These are phyloP conservation scores for Didymella pinodella DNA, from an alignment of 2,329 filamentous ascomycete genomes.

Conservation along the genomic window DNA sequence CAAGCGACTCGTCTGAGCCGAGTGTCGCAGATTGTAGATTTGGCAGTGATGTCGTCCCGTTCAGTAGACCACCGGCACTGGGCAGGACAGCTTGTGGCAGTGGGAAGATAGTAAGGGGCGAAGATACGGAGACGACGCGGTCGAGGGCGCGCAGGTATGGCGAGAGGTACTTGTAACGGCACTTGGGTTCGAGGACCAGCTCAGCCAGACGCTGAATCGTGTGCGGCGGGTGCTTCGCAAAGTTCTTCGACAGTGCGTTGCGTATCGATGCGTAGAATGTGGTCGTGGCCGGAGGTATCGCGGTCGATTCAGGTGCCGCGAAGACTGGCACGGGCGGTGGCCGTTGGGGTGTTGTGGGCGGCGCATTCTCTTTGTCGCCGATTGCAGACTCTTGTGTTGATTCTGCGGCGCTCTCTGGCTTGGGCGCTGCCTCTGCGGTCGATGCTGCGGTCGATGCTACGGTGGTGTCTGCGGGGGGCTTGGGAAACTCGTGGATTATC, in stretches of 20 bases:
- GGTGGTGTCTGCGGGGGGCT: constrained; percentile 59
- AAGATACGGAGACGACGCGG: constrained; percentile 89
- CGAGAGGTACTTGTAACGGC: constrained; percentile 81
- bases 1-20: constrained; percentile 86
- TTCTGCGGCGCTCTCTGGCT: constrained; percentile 6
- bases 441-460: constrained; percentile 62
- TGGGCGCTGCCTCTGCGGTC: constrained; percentile 48
- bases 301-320: constrained; percentile 42
- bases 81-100: constrained; percentile 70
- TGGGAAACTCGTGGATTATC: constrained; percentile 81
- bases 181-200: constrained; percentile 76
- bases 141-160: constrained; percentile 91
- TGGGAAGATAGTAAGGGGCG: constrained; percentile 80
- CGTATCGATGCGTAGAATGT: constrained; percentile 48
- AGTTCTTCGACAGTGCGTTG: constrained; percentile 68
- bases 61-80: constrained; percentile 61
- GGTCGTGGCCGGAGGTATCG: constrained; percentile 42
- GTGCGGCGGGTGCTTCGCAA: constrained; percentile 80
- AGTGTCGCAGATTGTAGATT: constrained; percentile 55
- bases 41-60: constrained; percentile 64
- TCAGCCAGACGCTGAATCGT: constrained; percentile 93
- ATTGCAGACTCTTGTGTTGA: constrained; percentile 56
- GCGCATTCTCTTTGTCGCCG: constrained; percentile 74
- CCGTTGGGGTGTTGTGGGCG: constrained; percentile 54
- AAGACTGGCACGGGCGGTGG: constrained; percentile 54